These are phyloP conservation scores for Oryza glaberrima DNA, from an alignment of 176 grass and related monocot species.

Conservation along the genomic window DNA sequence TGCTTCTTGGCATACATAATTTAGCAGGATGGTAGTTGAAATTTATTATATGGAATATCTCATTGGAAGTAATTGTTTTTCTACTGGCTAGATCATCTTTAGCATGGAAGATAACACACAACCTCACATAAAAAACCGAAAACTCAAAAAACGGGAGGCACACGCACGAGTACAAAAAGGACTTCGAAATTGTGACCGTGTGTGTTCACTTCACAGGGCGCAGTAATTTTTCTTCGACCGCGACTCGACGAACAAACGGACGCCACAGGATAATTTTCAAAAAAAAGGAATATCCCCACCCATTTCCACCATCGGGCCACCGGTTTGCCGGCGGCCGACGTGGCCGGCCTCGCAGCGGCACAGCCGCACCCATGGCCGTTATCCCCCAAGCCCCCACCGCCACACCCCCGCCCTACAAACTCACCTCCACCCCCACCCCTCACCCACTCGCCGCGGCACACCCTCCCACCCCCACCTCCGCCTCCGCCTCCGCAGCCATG, in stretches of 20 bases:
- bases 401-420: slow-evolving; percentile 45
- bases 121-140: too few species aligned
- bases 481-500: slow-evolving; percentile 20
- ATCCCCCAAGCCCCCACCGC: slow-evolving; percentile 39
- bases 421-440: background rate
- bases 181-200: background rate
- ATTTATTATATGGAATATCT: too few species aligned
- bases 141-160: too few species aligned
- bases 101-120: too few species aligned
- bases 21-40: too few species aligned
- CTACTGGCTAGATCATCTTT: too few species aligned
- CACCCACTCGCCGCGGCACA: slow-evolving; percentile 28
- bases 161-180: too few species aligned
- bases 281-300: background rate
- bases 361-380: slow-evolving; percentile 38
- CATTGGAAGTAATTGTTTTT: too few species aligned
- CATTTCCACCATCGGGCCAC: background rate
- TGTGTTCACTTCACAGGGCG: too few species aligned
- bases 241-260: background rate
- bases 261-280: background rate
- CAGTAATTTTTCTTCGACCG: background rate
- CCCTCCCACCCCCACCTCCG: background rate
- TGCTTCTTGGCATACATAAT: too few species aligned
- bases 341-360: slow-evolving; percentile 40
- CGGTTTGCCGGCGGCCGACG: slow-evolving; percentile 21